Conservation (phyloP, 768 basidiomycete genomes). For the Kwoniella sp. region DNA sequence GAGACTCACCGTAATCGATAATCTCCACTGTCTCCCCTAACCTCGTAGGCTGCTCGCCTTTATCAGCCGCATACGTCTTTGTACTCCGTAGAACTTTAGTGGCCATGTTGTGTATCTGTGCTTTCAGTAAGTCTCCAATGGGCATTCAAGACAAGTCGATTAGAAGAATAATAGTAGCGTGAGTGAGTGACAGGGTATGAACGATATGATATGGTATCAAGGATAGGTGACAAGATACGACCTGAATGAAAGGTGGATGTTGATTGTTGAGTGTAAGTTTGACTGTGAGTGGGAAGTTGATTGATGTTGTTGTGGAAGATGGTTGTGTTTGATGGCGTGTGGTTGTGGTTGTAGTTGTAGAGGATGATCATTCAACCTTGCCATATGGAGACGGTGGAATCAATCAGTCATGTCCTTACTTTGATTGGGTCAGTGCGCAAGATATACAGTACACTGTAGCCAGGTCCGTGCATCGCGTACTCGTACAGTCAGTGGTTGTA, state of each 20-base stretch:
- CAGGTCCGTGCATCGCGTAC: too few species aligned
- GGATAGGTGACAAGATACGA: too few species aligned
- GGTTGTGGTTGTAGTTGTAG: neutral
- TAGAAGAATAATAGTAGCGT: neutral
- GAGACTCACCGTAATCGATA: conserved; percentile 22
- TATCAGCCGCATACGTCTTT: conserved; percentile 23
- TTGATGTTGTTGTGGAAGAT: neutral
- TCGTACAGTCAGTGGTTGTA: too few species aligned
- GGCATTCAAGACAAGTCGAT: conserved; percentile 5
- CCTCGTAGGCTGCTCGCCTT: conserved; percentile 22
- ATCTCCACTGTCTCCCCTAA: conserved; percentile 27
- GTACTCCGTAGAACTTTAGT: conserved; percentile 26
- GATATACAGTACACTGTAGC: too few species aligned
- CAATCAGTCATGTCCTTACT: too few species aligned
- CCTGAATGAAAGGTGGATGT: too few species aligned
- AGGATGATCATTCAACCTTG: neutral
- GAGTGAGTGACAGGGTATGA: too few species aligned
- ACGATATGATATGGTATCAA: too few species aligned
- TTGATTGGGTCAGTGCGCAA: too few species aligned
- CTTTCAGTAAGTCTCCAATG: neutral
- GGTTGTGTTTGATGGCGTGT: too few species aligned
- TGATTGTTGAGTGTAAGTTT: neutral
- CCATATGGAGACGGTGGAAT: neutral
- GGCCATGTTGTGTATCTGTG: conserved; percentile 19
- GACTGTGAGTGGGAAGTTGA: neutral